These are phyloP conservation scores for Ogataea siamensis DNA, from an alignment of 805 yeast species.

Conservation along the genomic window DNA sequence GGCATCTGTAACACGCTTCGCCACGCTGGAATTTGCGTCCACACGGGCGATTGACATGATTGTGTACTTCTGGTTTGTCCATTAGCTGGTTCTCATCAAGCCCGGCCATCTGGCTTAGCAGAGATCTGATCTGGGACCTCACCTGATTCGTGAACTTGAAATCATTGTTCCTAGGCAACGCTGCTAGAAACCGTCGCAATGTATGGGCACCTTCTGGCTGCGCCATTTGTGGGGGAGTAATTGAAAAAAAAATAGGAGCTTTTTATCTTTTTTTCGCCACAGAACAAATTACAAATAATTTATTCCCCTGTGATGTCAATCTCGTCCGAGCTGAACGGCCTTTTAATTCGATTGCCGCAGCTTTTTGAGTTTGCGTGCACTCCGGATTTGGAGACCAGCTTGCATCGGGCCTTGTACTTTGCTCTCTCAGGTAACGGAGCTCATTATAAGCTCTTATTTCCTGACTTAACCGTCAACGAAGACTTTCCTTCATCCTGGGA, in stretches of 20 bases:
- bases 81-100: conserved; percentile 17
- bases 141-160: conserved; percentile 34
- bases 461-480: conserved; percentile 12
- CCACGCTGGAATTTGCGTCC: conserved; percentile 71
- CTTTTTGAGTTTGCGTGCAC: conserved; percentile 18
- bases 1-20: conserved; percentile 77
- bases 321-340: conserved; percentile 7
- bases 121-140: conserved; percentile 37
- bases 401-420: conserved; percentile 19
- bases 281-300: conserved; percentile 5
- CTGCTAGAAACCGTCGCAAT: conserved; percentile 37
- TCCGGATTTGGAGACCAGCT: conserved; percentile 19
- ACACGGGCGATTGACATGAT: conserved; percentile 69
- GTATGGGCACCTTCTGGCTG: conserved; percentile 8
- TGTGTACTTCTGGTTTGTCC: conserved; percentile 26
- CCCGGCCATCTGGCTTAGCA: conserved; percentile 29
- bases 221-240: conserved; percentile 3
- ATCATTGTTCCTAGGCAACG: conserved; percentile 36
- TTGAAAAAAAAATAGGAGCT: not conserved
- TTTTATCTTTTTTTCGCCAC: conserved; percentile 10
- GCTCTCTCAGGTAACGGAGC: conserved; percentile 18
- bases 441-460: conserved; percentile 20
- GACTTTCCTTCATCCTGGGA: conserved; percentile 29
- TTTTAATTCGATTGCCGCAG: conserved; percentile 16
- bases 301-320: conserved; percentile 3